Evolutionary conservation across 768 basidiomycete species (phyloP), one percentile per base, ranked within the genome.

Genomic region (Saitozyma podzolica): DNA sequence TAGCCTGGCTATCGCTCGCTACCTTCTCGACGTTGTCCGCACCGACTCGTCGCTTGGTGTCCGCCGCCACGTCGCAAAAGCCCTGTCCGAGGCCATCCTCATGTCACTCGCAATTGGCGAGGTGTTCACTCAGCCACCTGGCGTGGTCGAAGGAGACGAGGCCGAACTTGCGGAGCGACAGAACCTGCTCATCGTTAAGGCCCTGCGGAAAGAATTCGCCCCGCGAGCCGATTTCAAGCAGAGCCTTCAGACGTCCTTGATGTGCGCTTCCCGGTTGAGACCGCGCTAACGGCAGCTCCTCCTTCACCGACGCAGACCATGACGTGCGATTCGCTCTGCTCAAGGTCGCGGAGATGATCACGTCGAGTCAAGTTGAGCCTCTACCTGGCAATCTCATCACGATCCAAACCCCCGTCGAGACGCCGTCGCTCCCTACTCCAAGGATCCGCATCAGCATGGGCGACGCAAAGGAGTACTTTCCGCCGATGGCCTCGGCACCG

Each of bases 241-340:
- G 73, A 87, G 87, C 67, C 77, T 96, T 56, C 87, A 96, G 84
- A 86, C 88, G 2, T 87, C 90, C 59, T 85, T 88, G 47, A 81
- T 91, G 94, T 96, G 80, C 68, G 86, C 80, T 3, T 40, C 40
- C 17, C 49, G 20, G 9, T n/a, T 42, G 14, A 17, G 14, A 17
- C 48, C 39, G 13, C 9, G 41, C 55, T 56, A 13, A 56, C 17
- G 9, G 49, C 29, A 61, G 59, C 39, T 14, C 13, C 7, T n/a
- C 41, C 7, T 11, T 10, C 14, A 16, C 29, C 29, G 45, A 54
- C 19, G 39, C 87, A 58, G 92, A 96, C 77, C 84, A 90, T 72
- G 90, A 95, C 80, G 89, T 94, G 47, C 88, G 93, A 51, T 91
- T 92, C 86, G 91, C 89, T 66, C 81, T 95, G 54, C 83, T 98